Evolutionary conservation across 148 eudicot species (phyloP).

Genomic region (Diospyros lotus): DNA sequence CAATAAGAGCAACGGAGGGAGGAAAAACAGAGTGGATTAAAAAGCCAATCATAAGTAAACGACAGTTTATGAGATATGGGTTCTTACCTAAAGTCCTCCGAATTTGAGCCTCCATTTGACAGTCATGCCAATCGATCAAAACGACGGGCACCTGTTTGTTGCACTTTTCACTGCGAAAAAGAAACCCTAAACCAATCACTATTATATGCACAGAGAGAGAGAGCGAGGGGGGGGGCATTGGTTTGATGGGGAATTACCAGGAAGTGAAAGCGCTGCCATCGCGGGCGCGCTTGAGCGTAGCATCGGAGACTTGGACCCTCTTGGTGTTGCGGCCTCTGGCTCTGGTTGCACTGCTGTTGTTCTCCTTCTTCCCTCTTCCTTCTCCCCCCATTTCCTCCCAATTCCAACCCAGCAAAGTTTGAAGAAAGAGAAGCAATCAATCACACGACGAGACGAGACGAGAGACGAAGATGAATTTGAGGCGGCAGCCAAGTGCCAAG

Average conservation of each 20-base stretch:
- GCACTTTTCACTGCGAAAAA: conserved; percentile 58
- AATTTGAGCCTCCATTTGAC: conserved; percentile 70
- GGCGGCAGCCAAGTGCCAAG: no score
- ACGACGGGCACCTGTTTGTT: conserved; percentile 72
- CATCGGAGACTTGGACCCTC: not conserved
- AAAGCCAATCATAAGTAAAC: not conserved
- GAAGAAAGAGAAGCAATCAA: no score
- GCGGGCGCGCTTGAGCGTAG: conserved; percentile 7
- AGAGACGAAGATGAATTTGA: no score
- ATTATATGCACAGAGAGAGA: no score
- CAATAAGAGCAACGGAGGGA: not conserved
- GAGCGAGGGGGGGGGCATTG: no score
- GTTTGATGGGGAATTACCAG: not conserved
- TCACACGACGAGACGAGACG: no score
- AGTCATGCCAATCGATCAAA: conserved; percentile 73
- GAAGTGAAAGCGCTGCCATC: conserved; percentile 12
- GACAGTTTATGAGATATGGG: no score
- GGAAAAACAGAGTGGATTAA: not conserved
- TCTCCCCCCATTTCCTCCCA: no score
- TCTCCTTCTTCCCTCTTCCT: not conserved
- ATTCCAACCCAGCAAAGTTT: no score
- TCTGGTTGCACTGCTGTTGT: not conserved
- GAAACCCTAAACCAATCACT: not conserved
- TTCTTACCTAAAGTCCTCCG: conserved; percentile 59
- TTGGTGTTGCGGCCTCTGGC: not conserved